Conservation (phyloP, 2,329 filamentous ascomycete species). For the Diaporthe aspalathi region DNA sequence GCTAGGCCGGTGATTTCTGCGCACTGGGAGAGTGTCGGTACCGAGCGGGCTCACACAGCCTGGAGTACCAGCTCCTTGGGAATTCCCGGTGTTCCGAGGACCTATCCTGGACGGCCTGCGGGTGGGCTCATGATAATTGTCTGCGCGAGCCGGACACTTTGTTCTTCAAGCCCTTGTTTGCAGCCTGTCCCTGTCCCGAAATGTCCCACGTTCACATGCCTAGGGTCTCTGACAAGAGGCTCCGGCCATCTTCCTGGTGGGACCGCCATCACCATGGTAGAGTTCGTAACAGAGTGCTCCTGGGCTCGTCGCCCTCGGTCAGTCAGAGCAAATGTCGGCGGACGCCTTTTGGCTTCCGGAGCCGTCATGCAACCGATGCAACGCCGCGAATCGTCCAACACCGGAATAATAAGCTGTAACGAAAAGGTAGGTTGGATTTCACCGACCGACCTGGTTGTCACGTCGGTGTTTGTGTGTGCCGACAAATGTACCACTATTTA, state of each 20-base stretch:
- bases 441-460: not conserved
- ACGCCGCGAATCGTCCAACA: not conserved
- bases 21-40: not conserved
- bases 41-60: not conserved
- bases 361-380: not conserved
- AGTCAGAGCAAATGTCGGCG: not conserved
- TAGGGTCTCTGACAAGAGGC: not conserved
- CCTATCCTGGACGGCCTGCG: not conserved
- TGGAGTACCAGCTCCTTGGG: too few relatives aligned
- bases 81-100: not conserved
- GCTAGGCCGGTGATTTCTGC: not conserved
- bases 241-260: too few relatives aligned
- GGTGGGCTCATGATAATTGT: not conserved
- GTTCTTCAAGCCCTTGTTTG: not conserved
- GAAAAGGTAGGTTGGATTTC: not conserved
- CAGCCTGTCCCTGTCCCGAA: not conserved
- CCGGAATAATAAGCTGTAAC: not conserved
- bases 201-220: not conserved
- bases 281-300: too few relatives aligned
- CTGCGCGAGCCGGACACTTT: not conserved
- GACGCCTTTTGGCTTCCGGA: too few relatives aligned
- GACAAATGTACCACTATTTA: too few relatives aligned
- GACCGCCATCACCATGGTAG: not conserved
- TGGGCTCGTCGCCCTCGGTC: not conserved
- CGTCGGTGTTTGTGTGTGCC: not conserved